phyloP scores from a whole-genome alignment of 306 rosid genomes.

The Vigna nakashimae region DNA sequence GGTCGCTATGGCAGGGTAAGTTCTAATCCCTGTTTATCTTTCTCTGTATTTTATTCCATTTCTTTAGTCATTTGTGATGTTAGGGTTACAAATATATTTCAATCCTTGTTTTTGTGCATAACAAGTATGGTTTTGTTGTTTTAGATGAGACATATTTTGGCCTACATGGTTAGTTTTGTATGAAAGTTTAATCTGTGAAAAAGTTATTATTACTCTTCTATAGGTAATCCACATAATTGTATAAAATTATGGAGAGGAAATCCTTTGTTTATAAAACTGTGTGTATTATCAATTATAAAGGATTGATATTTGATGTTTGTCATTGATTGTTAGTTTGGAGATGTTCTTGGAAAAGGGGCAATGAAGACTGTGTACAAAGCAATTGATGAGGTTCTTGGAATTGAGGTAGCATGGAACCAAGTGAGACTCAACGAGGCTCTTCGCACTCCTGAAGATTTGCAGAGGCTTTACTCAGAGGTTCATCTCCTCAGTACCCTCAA shows the following conservation, averaged over 20 bases:
- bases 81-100: neutral
- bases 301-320: constrained; percentile 36
- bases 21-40: constrained; percentile 19
- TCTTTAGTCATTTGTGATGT: constrained; percentile 24
- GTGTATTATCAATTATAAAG: neutral
- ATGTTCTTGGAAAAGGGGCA: constrained; percentile 90
- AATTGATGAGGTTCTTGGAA: constrained; percentile 82
- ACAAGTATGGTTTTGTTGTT: neutral
- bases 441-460: constrained; percentile 73
- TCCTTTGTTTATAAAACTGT: neutral
- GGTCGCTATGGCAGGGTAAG: constrained; percentile 89
- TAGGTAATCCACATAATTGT: neutral
- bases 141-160: neutral
- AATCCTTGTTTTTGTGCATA: neutral
- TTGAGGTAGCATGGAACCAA: constrained; percentile 95
- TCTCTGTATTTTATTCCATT: neutral
- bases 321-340: constrained; percentile 68
- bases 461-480: constrained; percentile 95
- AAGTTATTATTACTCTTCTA: neutral
- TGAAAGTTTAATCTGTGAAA: neutral
- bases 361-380: constrained; percentile 95
- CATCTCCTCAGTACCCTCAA: constrained; percentile 91
- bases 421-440: constrained; percentile 72
- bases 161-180: constrained; percentile 12
- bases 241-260: neutral